Evolutionary conservation across 345 rosid genomes (phyloP), one percentile per base, ranked within the genome.

Genomic region (Passiflora organensis): DNA sequence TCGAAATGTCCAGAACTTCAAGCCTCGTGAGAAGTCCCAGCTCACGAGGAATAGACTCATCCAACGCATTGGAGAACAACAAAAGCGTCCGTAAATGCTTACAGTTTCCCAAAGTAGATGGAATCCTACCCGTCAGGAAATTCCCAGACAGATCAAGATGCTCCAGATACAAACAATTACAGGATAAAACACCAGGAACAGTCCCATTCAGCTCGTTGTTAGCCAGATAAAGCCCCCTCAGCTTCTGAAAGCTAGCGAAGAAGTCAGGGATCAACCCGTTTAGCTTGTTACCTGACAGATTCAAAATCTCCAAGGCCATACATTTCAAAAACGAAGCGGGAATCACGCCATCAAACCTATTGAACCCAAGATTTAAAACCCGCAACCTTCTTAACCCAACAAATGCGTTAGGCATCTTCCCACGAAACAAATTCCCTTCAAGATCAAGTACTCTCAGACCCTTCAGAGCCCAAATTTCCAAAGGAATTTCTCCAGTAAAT

Each of bases 71-170:
- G 10, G 73, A 72, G 59, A 51, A 68, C 67, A 72, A 55, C 64
- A 72, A 32, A 45, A 72, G 66, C 21, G 63, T 59, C 64, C 37
- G 55, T 19, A 72, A 64, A 28, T 22, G 51, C 38, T 9, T 28
- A 59, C 72, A 72, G 23, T 48, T 44, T 32, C 69, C 72, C 64
- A 71, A 65, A 56, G 56, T 42, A 46, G 13, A 13, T 0, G 72
- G 76, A 36, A 72, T 66, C 41, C 45, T 18, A 45, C 76, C 72
- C 42, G 17, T 37, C 4, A 72, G 58, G 42, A 50, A 58, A 55
- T 72, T 72, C 57, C 72, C 58, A 13, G 76, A 72, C 50, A 72
- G 45, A 57, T 72, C 72, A 62, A 72, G 69, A 67, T 59, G 62
- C 61, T 67, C 62, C 17, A 72, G 53, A 57, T 41, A 39, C 55